Conservation (phyloP, 1,284 basidiomycete species). For the Uromyces viciae-fabae region DNA sequence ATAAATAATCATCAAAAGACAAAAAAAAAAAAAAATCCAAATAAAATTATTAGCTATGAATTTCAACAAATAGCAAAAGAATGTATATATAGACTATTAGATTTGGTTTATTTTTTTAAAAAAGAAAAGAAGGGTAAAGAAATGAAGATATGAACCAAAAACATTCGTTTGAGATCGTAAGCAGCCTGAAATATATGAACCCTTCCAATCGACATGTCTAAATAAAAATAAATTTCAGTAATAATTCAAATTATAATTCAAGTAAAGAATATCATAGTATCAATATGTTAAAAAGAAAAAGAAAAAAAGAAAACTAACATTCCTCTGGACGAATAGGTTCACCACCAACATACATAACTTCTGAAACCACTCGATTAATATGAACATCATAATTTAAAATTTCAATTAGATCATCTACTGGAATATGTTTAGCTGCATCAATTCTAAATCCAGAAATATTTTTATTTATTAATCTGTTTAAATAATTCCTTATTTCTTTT, state of each 20-base stretch:
- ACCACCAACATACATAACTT: constrained; percentile 14
- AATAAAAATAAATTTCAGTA: too few relatives aligned
- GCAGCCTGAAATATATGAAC: constrained; percentile 39
- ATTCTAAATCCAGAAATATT: constrained; percentile 25
- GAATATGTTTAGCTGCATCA: constrained; percentile 42
- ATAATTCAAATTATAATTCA: neutral
- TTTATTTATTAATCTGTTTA: neutral
- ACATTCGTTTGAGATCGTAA: constrained; percentile 32
- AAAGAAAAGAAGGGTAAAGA: neutral
- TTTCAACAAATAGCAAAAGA: neutral
- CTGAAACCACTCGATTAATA: constrained; percentile 1
- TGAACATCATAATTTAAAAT: neutral
- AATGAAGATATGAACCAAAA: neutral
- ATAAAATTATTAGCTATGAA: too few relatives aligned
- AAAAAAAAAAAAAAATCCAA: too few relatives aligned
- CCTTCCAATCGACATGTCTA: constrained; percentile 25
- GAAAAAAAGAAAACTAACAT: neutral
- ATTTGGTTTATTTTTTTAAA: too few relatives aligned
- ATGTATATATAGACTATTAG: too few relatives aligned
- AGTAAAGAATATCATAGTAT: neutral
- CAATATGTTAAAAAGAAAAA: neutral
- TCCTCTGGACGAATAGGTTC: constrained; percentile 35
- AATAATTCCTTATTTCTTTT: neutral
- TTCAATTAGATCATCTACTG: neutral
- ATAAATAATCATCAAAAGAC: neutral